Percentiles rank a stretch among this genome's conserved stretches.
Evolutionary conservation across 805 yeast species (phyloP).

Genomic region (Candida xyloterini): DNA sequence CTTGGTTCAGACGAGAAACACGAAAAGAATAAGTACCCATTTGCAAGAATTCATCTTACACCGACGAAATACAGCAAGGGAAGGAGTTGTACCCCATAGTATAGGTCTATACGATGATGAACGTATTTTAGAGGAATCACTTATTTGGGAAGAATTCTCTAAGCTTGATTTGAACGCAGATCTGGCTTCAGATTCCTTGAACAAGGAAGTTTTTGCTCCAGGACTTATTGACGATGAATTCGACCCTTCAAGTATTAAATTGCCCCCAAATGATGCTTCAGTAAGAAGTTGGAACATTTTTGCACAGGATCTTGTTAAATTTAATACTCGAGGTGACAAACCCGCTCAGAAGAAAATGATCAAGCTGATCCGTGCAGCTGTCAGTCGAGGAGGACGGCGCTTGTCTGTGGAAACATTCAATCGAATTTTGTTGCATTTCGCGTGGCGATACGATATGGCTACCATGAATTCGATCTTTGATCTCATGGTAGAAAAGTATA

Average conservation of each 20-base stretch:
- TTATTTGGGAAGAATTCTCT: slow-evolving; percentile 7
- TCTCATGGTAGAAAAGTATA: not conserved
- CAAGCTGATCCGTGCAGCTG: slow-evolving; percentile 1
- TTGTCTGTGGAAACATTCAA: slow-evolving; percentile 7
- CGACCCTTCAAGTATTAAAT: not conserved
- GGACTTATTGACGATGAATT: not conserved
- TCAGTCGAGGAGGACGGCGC: slow-evolving; percentile 3
- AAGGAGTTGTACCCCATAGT: not conserved
- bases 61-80: not conserved
- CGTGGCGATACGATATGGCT: slow-evolving; percentile 11
- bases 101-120: not conserved
- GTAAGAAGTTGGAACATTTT: slow-evolving; percentile 1
- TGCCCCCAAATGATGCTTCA: not conserved
- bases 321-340: not conserved
- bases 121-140: slow-evolving; percentile 5
- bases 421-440: slow-evolving; percentile 6
- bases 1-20: too few species aligned
- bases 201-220: too few species aligned
- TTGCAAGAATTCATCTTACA: too few species aligned
- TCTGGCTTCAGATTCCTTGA: not conserved
- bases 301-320: not conserved
- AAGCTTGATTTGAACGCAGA: not conserved
- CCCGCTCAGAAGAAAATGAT: not conserved
- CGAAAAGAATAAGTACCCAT: too few species aligned
- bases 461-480: slow-evolving; percentile 3